Evolutionary conservation across 1,284 basidiomycete genomes (phyloP).

Genomic region (Bjerkandera adusta): DNA sequence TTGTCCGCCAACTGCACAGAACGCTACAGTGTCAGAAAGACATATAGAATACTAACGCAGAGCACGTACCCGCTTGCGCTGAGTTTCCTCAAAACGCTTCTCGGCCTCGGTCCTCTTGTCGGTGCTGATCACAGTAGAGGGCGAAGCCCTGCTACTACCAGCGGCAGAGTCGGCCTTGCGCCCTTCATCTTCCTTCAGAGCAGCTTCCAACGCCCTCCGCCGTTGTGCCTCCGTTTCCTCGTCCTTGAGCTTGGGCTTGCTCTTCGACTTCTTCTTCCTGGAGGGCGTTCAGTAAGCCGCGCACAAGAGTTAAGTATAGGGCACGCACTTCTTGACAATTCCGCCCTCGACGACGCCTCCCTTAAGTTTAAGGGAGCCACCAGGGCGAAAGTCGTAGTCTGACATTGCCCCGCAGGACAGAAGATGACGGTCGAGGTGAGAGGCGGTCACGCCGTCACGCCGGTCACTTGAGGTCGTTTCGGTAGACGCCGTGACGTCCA

Average conservation of each 20-base stretch:
- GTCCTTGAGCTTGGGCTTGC: slow-evolving; percentile 51
- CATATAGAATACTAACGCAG: background rate
- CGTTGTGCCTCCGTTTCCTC: slow-evolving; percentile 40
- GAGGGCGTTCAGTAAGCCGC: slow-evolving; percentile 20
- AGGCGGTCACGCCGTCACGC: slow-evolving; percentile 20
- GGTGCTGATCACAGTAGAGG: slow-evolving; percentile 41
- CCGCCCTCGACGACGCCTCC: slow-evolving; percentile 75
- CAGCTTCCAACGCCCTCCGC: slow-evolving; percentile 48
- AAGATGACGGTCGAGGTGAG: slow-evolving; percentile 22
- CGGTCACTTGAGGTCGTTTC: background rate
- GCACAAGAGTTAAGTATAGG: slow-evolving; percentile 5
- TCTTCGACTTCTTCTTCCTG: slow-evolving; percentile 87
- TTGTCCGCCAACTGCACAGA: slow-evolving; percentile 68
- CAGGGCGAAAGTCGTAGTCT: slow-evolving; percentile 84
- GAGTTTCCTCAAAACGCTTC: slow-evolving; percentile 83
- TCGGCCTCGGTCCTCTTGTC: slow-evolving; percentile 86
- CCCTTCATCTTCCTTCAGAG: slow-evolving; percentile 42
- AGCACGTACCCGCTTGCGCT: slow-evolving; percentile 73
- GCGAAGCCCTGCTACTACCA: slow-evolving; percentile 59
- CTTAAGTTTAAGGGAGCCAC: slow-evolving; percentile 90
- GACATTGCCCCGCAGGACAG: slow-evolving; percentile 46
- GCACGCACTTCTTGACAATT: slow-evolving; percentile 76
- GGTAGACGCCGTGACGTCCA: background rate
- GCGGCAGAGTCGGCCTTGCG: slow-evolving; percentile 42
- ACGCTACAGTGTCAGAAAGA: background rate